Evolutionary conservation across 2,329 filamentous ascomycete species (phyloP), one percentile per base, ranked within the genome.

Genomic region (Cytospora piceicola): DNA sequence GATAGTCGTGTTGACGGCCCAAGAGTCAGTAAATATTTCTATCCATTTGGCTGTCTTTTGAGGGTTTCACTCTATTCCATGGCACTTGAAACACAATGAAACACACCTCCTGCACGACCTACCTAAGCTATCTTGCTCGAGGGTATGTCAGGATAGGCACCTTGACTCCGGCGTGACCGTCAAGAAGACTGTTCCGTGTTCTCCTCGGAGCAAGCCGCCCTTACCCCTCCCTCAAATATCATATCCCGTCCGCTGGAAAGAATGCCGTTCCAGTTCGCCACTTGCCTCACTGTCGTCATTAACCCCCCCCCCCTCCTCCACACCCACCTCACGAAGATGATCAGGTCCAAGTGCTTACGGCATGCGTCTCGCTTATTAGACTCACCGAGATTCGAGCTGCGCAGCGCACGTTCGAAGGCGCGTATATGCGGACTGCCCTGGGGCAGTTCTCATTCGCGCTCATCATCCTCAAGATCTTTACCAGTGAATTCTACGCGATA

Each of bases 391-490:
- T 98, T 70, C 92, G 95, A 69, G 95, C 95, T 15, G 92, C 94
- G 14, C 95, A 99, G 76, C 88, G 95, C 63, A 99, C 95, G 2
- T 99, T 98, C 73, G 95, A 99, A 78, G 95, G 95, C 27, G 95
- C 95, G 27, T 99, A 98, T 78, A 90, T 97, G 74, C 91, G 95
- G 68, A 99, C 95, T 0, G 94, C 94, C 3, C 87, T 99, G 24
- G 92, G 92, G 3, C 94, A 98, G 74, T 98, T 98, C 81, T 94
- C 91, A 64, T 98, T 99, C 77, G 90, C 94, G 24, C 88, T 99
- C 58, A 89, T 99, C 69, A 92, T 99, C 61, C 87, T 97, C 71
- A 97, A 96, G 80, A 96, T 99, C 77, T 98, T 99, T 81, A 97
- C 93, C 11, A 86, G 89, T 61, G 95, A 98, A 75, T 98, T 99